Conservation (phyloP, 495 filamentous ascomycete genomes). For the Penicillium macrosclerotiorum region DNA sequence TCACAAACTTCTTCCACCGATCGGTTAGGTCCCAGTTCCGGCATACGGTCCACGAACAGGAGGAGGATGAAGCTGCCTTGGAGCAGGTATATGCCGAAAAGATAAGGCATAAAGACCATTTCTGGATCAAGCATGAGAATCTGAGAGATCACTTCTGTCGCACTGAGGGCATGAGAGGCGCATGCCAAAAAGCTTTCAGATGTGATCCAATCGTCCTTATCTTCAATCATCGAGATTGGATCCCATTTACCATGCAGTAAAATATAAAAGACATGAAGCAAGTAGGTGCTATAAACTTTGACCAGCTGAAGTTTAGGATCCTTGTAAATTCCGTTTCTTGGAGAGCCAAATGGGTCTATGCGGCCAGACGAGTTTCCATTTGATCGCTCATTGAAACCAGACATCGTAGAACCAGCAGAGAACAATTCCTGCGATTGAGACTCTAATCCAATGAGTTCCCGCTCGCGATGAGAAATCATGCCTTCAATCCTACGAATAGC, state of each 20-base stretch:
- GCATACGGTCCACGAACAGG: constrained; percentile 53
- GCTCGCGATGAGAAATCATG: constrained; percentile 18
- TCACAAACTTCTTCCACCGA: constrained; percentile 56
- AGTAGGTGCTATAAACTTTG: constrained; percentile 37
- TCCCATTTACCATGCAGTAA: constrained; percentile 59
- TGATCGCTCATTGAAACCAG: background rate
- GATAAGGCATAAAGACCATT: constrained; percentile 60
- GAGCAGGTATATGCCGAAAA: constrained; percentile 59
- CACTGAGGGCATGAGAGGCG: constrained; percentile 53
- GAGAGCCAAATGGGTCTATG: background rate
- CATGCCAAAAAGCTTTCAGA: constrained; percentile 51
- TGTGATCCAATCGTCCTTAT: constrained; percentile 58
- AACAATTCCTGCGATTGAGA: background rate
- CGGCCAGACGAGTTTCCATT: background rate
- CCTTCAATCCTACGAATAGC: constrained; percentile 16
- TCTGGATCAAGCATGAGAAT: constrained; percentile 57
- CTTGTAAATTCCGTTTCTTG: background rate
- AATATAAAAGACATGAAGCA: constrained; percentile 59
- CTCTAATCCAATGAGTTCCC: constrained; percentile 12
- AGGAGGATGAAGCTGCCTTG: constrained; percentile 59
- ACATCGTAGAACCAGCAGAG: background rate
- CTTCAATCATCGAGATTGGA: constrained; percentile 55
- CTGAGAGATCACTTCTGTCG: constrained; percentile 50
- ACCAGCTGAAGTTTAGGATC: constrained; percentile 14
- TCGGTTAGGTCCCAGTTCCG: constrained; percentile 50